Evolutionary conservation across 192 early-diverging fungal genomes (phyloP), one percentile per base, ranked within the genome.

Genomic region (Dissophora globulifera): DNA sequence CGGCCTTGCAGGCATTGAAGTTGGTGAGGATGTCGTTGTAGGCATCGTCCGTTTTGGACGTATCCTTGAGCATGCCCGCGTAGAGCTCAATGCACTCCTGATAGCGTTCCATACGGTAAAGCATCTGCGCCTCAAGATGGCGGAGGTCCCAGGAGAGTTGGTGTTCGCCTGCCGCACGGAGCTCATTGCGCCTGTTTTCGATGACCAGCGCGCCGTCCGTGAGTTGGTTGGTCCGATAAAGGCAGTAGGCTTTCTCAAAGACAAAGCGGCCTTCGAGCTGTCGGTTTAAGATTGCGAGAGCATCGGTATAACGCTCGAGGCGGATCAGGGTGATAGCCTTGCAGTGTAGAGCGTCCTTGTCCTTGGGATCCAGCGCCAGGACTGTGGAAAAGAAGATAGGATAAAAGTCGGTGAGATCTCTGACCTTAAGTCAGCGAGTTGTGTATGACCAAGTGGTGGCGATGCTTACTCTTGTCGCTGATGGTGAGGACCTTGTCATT

Each of bases 91-190:
- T 45, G 29, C 79, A 81, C 11, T 74, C 79, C 23, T 64, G 79
- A 41, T 83, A 89, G 32, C 85, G 62, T 57, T 90, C 89, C 65
- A 84, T 67, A 17, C 86, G 80, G 47, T 89, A 90, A 27, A 92
- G 85, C 83, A 90, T 69, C 82, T 92, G 91, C 25, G 85, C 90
- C 67, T 92, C 88, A 27, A 92, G 58, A 32, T 87, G 84, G 43
- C 67, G 58, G 15, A 90, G 65, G 27, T 79, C 63, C 50, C 78
- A 68, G 13, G 63, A 40, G 15, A 76, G 72, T 13, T 52, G n/a
- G n/a, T n/a, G 23, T 13, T 51, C 33, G n/a, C 58, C 62, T 13
- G 58, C n/a, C 2, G 52, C 11, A 20, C 40, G 50, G 26, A 62
- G 30, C 43, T 70, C 64, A 41, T 60, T 57, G 19, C 55, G 83